These are phyloP conservation scores for Pythium diclinum DNA, from an alignment of 352 stramenopile genomes.

Conservation along the genomic window DNA sequence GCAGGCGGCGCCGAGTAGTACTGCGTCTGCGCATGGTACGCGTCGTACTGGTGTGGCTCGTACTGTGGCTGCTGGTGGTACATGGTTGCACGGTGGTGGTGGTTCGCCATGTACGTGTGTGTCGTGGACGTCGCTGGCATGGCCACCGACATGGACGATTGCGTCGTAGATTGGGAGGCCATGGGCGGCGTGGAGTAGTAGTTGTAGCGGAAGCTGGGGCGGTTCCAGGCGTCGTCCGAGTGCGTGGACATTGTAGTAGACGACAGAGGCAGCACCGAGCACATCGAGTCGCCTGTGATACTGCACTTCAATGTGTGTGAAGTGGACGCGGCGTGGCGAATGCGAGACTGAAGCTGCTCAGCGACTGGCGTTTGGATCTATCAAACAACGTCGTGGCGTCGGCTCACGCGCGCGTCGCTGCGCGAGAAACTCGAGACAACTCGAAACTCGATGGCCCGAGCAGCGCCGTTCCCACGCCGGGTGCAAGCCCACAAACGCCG, in stretches of 20 bases:
- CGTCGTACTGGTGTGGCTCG: neutral
- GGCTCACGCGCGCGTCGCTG: neutral
- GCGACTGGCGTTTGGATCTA: neutral
- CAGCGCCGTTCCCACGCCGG: too few species aligned
- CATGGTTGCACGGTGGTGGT: neutral
- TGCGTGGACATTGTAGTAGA: conserved; percentile 18
- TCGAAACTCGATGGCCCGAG: neutral
- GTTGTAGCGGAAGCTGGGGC: conserved; percentile 13
- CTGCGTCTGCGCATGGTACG: conserved; percentile 9
- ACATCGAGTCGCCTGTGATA: conserved; percentile 3
- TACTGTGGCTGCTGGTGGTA: neutral
- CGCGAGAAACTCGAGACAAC: neutral
- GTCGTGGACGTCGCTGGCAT: neutral
- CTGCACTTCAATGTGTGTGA: neutral
- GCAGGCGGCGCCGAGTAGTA: conserved; percentile 2
- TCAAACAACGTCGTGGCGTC: neutral
- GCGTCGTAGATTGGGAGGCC: neutral
- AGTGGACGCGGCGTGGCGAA: conserved; percentile 2
- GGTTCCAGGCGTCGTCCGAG: conserved; percentile 15
- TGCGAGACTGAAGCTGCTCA: conserved; percentile 4
- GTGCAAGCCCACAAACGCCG: neutral
- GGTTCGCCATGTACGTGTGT: neutral
- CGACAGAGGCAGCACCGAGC: conserved; percentile 10
- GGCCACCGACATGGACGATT: neutral
- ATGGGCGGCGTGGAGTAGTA: conserved; percentile 14